A percentile compares a stretch with the other conserved stretches of the same genome.
These are phyloP conservation scores for Alternaria incomplexa DNA, from an alignment of 2,329 filamentous ascomycete species.

Conservation along the genomic window DNA sequence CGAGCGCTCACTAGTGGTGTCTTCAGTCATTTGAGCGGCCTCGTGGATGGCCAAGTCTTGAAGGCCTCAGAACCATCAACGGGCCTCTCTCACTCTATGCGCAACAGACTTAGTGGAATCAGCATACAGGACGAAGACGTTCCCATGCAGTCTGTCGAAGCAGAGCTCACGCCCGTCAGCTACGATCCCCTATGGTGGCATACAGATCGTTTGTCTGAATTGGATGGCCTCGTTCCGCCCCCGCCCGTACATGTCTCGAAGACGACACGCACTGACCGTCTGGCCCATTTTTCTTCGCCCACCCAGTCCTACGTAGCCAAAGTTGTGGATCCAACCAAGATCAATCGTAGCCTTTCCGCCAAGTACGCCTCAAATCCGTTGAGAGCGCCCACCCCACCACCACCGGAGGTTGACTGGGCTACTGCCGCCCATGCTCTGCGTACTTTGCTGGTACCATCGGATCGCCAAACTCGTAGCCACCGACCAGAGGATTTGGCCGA, in stretches of 20 bases:
- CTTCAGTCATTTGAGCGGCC: conserved; percentile 85
- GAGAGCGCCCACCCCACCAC: conserved; percentile 66
- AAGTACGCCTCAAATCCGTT: conserved; percentile 44
- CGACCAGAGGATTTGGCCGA: conserved; percentile 75
- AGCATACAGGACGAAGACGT: conserved; percentile 35
- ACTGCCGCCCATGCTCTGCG: conserved; percentile 82
- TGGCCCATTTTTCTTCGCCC: conserved; percentile 81
- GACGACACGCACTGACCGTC: conserved; percentile 64
- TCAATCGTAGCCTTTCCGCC: conserved; percentile 68
- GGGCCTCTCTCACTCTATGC: conserved; percentile 66
- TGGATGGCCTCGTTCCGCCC: conserved; percentile 45
- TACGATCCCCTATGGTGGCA: conserved; percentile 57
- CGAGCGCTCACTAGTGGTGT: conserved; percentile 87
- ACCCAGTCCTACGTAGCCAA: conserved; percentile 88
- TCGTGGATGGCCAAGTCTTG: conserved; percentile 64
- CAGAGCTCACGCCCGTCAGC: conserved; percentile 23
- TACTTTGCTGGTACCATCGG: conserved; percentile 78
- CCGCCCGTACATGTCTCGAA: conserved; percentile 56
- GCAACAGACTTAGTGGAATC: conserved; percentile 56
- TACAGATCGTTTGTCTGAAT: conserved; percentile 33
- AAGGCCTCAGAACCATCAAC: conserved; percentile 41
- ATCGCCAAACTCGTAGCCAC: conserved; percentile 77
- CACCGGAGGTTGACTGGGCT: conserved; percentile 84
- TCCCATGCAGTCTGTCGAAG: conserved; percentile 24
- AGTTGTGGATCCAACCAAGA: conserved; percentile 70